Conservation (phyloP, 176 grass and related monocot genomes). For the Puccinellia tenuiflora region DNA sequence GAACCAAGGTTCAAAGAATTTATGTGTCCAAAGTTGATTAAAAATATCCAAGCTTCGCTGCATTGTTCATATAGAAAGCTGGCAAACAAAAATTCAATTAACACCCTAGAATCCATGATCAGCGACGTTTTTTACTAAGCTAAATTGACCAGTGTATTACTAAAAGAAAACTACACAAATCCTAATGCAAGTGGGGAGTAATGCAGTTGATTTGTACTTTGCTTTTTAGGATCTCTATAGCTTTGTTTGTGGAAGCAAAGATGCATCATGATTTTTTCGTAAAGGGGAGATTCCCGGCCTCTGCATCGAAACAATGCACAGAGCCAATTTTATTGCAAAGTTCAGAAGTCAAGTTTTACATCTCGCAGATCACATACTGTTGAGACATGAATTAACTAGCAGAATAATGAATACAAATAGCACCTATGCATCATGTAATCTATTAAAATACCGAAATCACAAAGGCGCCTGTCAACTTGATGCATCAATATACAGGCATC, state of each 20-base stretch:
- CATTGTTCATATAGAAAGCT: not conserved
- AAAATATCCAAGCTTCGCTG: not conserved
- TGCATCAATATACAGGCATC: not conserved
- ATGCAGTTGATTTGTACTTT: not conserved
- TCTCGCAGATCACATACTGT: no score
- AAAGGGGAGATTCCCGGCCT: no score
- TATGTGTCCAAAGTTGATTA: not conserved
- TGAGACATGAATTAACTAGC: no score
- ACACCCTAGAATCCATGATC: not conserved
- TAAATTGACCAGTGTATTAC: not conserved
- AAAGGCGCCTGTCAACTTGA: not conserved
- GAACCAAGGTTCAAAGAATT: not conserved
- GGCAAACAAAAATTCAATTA: not conserved
- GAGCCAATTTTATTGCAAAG: no score
- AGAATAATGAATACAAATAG: no score
- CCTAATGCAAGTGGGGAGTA: not conserved
- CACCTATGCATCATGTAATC: no score
- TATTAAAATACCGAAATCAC: no score
- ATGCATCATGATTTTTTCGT: conserved; percentile 7
- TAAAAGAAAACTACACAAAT: conserved; percentile 6
- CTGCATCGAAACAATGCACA: no score
- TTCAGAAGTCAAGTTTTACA: no score
- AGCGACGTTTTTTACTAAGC: not conserved
- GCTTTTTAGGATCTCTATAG: not conserved
- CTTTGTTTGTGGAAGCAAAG: not conserved